These are phyloP conservation scores for Colletotrichum sojae DNA, from an alignment of 2,329 filamentous ascomycete species.

Conservation along the genomic window DNA sequence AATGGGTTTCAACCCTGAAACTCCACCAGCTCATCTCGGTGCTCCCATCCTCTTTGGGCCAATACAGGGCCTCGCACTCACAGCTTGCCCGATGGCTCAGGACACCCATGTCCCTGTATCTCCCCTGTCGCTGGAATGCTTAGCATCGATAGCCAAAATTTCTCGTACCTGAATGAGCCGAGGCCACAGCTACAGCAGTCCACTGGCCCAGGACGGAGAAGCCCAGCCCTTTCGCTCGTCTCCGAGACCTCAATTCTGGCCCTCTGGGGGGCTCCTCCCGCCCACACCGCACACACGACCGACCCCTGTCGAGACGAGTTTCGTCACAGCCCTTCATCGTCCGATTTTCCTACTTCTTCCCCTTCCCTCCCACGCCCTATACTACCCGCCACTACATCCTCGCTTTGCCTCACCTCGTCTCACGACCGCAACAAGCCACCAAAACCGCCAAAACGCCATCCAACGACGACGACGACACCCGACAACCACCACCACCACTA, in stretches of 20 bases:
- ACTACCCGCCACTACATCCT: not conserved
- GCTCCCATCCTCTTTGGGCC: conserved; percentile 21
- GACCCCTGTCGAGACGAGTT: conserved; percentile 38
- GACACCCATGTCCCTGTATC: not conserved
- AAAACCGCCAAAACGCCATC: not conserved
- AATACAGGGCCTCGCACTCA: not conserved
- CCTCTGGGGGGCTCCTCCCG: not conserved
- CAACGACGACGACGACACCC: not conserved
- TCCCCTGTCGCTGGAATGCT: conserved; percentile 23
- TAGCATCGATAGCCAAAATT: conserved; percentile 23
- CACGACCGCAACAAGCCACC: conserved; percentile 17
- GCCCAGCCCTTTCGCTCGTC: not conserved
- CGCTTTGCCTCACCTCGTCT: conserved; percentile 31
- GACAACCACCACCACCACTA: not conserved
- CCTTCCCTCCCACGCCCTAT: not conserved
- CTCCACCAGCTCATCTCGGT: conserved; percentile 39
- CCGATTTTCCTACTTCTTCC: conserved; percentile 27
- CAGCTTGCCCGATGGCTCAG: not conserved
- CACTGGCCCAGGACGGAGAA: not conserved
- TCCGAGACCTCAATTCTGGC: not conserved
- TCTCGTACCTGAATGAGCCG: not conserved
- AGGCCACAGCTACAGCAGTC: not conserved
- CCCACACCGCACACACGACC: not conserved
- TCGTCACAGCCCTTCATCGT: conserved; percentile 40
- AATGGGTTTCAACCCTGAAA: conserved; percentile 41